These are phyloP conservation scores for Cadophora gregata DNA, from an alignment of 2,329 filamentous ascomycete genomes.

Conservation along the genomic window DNA sequence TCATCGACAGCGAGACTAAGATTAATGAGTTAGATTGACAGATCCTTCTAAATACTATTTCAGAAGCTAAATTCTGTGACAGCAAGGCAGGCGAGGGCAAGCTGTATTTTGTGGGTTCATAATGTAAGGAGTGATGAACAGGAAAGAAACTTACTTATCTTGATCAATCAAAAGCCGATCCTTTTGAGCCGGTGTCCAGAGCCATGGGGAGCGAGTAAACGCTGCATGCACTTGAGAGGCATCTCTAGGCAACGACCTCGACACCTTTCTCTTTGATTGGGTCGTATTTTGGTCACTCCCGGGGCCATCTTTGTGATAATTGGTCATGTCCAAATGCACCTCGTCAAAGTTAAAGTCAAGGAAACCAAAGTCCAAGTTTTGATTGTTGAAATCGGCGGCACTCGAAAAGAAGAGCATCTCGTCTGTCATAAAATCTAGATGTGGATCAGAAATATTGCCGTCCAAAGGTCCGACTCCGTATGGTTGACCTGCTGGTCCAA, in stretches of 20 bases:
- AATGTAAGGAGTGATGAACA: background rate
- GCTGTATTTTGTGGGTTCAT: background rate
- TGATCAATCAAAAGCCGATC: conserved; percentile 27
- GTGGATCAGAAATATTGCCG: background rate
- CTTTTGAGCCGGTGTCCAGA: conserved; percentile 29
- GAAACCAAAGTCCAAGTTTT: conserved; percentile 29
- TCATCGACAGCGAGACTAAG: conserved; percentile 28
- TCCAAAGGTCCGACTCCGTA: background rate
- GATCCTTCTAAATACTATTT: background rate
- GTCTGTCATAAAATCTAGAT: conserved; percentile 9
- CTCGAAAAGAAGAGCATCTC: conserved; percentile 6
- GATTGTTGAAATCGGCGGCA: conserved; percentile 19
- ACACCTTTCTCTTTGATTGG: background rate
- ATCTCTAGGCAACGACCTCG: conserved; percentile 16
- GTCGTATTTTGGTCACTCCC: background rate
- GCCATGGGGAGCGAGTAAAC: conserved; percentile 34
- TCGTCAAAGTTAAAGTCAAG: conserved; percentile 24
- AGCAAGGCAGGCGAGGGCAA: background rate
- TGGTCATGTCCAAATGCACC: conserved; percentile 5
- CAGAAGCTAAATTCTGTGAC: too few relatives aligned
- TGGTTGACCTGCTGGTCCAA: background rate
- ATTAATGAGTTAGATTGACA: background rate
- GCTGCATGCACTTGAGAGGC: conserved; percentile 28
- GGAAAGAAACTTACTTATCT: conserved; percentile 16
- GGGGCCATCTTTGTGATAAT: background rate